Conservation (phyloP, 1,284 basidiomycete species). For the Boletus mariae region DNA sequence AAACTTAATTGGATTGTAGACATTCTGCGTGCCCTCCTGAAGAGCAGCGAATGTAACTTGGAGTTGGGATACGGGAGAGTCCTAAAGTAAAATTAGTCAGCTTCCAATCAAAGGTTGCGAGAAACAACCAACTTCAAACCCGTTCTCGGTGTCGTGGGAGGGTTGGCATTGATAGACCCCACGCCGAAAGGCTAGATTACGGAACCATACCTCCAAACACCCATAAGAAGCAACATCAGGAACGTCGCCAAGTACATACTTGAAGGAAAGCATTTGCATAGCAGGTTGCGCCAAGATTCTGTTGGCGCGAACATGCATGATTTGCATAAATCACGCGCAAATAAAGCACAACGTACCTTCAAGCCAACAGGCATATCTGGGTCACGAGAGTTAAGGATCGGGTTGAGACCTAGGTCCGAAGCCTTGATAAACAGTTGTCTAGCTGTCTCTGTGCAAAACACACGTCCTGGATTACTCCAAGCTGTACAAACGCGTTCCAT, state of each 20-base stretch:
- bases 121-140: constrained; percentile 47
- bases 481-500: constrained; percentile 16
- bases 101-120: constrained; percentile 1
- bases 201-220: constrained; percentile 53
- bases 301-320: background rate
- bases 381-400: constrained; percentile 47
- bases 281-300: constrained; percentile 93
- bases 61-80: constrained; percentile 70
- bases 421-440: constrained; percentile 51
- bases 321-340: background rate
- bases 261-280: constrained; percentile 92
- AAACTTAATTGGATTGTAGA: constrained; percentile 79
- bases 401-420: constrained; percentile 51
- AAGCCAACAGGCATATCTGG: constrained; percentile 72
- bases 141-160: constrained; percentile 42
- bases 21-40: constrained; percentile 62
- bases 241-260: constrained; percentile 36
- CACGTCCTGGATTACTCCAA: constrained; percentile 9
- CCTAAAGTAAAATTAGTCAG: constrained; percentile 37
- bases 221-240: constrained; percentile 1
- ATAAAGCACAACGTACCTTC: constrained; percentile 44
- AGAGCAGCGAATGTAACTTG: constrained; percentile 80
- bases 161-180: constrained; percentile 51
- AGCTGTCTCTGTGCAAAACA: constrained; percentile 43
- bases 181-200: constrained; percentile 56